Base-by-base conservation (phyloP, 208 protist genomes). In the Trypanosoma avium region DNA sequence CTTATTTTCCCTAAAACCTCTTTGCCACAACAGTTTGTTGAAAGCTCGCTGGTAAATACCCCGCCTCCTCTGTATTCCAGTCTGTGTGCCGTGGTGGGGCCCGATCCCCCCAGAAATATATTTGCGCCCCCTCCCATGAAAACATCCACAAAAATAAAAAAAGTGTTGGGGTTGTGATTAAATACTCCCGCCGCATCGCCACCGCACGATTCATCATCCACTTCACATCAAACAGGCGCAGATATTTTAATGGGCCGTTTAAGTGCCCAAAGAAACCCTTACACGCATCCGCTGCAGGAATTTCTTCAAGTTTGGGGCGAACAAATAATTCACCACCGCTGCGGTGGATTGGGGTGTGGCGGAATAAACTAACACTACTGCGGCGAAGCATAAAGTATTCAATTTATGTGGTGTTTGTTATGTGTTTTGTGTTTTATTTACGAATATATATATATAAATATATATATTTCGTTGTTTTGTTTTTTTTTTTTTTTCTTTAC, bases 121-220 rank as follows among this genome's bases (percentile, higher is more conserved):
- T 90, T 27, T 63, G 55, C 61, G 85, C 82, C 17, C 83, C 86
- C 63, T 91, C 86, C 84, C 84, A 96, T 59, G 77, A 91, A 77
- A 93, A 93, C 75, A 82, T 81, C 77, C 82, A 96, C 30, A 92
- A 54, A 71, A 93, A 96, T 4, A 75, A 35, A 73, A 82, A 92
- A 22, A 96, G 73, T 12, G 85, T 92, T 3, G 86, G 86, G 43
- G 86, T 76, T 33, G 86, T 74, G 60, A 96, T 92, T 72, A 92
- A 91, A 73, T 93, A 78, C 73, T 96, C 90, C 45, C 86, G 90
- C 56, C 77, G 81, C 45, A 93, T 74, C 38, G 82, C 84, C 3
- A 96, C 87, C 36, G 82, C 69, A 54, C 90, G 90, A 85, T 93
- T 93, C 84, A 93, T 92, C 79, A 93, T 88, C 87, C 90, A 96